Percentiles rank a stretch among this genome's conserved stretches.
These are phyloP conservation scores for Syzygium aqueum DNA, from an alignment of 345 rosid species.

Conservation along the genomic window DNA sequence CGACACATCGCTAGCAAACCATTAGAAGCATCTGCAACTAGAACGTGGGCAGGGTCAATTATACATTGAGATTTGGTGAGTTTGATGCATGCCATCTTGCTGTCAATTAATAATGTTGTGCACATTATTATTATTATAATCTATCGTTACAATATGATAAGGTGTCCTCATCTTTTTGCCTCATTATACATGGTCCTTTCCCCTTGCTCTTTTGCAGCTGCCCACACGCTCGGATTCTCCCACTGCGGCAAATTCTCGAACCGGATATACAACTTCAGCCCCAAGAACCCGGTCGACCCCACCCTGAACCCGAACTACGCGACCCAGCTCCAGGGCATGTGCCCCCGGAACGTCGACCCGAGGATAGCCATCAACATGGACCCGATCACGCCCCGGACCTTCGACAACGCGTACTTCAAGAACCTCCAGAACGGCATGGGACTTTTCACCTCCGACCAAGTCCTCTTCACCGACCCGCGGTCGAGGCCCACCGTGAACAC, in stretches of 20 bases:
- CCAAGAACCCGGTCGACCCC: conserved; percentile 41
- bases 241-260: conserved; percentile 49
- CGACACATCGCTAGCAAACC: not conserved
- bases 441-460: conserved; percentile 75
- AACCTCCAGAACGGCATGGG: conserved; percentile 66
- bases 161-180: not conserved
- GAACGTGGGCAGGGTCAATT: not conserved
- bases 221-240: conserved; percentile 80
- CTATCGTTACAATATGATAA: not conserved
- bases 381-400: conserved; percentile 45
- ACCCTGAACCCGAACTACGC: conserved; percentile 51
- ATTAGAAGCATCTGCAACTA: not conserved
- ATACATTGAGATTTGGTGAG: not conserved
- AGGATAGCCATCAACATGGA: conserved; percentile 77
- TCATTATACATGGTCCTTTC: not conserved
- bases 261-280: conserved; percentile 56
- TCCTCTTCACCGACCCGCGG: conserved; percentile 46
- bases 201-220: conserved; percentile 30
- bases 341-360: conserved; percentile 63
- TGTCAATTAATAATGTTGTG: not conserved
- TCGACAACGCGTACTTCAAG: conserved; percentile 64
- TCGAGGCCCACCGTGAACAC: conserved; percentile 49
- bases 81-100: not conserved
- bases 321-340: conserved; percentile 42
- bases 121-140: not conserved